A percentile compares a stretch with the other conserved stretches of the same genome.
Conservation (phyloP, 2,329 filamentous ascomycete genomes). For the Pseudodiploospora longispora region DNA sequence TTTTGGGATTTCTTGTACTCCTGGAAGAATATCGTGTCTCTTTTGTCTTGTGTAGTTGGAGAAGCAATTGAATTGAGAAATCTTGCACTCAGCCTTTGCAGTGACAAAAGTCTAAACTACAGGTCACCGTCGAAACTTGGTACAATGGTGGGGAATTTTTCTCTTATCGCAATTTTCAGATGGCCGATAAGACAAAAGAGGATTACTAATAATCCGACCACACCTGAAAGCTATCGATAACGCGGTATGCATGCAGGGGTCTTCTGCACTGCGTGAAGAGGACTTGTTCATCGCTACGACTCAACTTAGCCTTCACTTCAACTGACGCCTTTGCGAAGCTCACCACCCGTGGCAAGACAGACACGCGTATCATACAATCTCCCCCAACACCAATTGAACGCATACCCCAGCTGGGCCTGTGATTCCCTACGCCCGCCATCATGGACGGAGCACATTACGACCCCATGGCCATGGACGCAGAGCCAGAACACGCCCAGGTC, state of each 20-base stretch:
- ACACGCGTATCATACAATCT: too few species aligned
- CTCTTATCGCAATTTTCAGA: slow-evolving; percentile 19
- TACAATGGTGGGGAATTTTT: slow-evolving; percentile 21
- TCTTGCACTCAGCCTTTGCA: too few species aligned
- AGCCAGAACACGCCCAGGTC: slow-evolving; percentile 47
- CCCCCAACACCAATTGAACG: too few species aligned
- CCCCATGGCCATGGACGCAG: slow-evolving; percentile 51
- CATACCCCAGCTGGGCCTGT: too few species aligned
- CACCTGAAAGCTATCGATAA: slow-evolving; percentile 2
- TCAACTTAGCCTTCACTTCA: slow-evolving; percentile 1
- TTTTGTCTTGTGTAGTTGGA: too few species aligned
- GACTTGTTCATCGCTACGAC: neutral
- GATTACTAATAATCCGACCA: slow-evolving; percentile 22
- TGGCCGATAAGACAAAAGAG: slow-evolving; percentile 19
- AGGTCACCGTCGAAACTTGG: too few species aligned
- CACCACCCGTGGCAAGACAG: too few species aligned
- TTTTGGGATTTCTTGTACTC: neutral
- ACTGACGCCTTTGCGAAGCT: neutral
- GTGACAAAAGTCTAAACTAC: too few species aligned
- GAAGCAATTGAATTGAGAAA: too few species aligned
- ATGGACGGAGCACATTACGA: slow-evolving; percentile 52
- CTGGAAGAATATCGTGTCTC: too few species aligned
- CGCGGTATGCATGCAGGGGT: slow-evolving; percentile 4
- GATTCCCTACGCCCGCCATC: slow-evolving; percentile 4
- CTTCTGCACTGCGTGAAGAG: slow-evolving; percentile 1